A percentile compares a stretch with the other conserved stretches of the same genome.
phyloP scores from a whole-genome alignment of 306 rosid species.

The Dryas alaskensis region DNA sequence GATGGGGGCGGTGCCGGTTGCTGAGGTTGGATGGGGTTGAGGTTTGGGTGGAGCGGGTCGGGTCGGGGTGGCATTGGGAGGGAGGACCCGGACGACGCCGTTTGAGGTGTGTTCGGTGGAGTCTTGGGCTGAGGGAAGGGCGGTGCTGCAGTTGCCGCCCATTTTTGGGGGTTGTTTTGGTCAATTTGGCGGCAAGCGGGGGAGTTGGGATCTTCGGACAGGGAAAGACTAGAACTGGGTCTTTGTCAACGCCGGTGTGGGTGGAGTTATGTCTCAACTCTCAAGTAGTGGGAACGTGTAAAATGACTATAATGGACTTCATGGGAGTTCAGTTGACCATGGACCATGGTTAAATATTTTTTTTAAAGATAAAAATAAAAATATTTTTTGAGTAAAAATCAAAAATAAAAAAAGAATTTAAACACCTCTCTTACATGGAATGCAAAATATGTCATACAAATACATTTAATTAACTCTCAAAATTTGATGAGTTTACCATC shows the following conservation, averaged over 20 bases:
- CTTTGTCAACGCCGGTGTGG: neutral
- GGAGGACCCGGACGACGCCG: conserved; percentile 43
- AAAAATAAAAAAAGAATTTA: too few relatives aligned
- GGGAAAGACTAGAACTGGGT: neutral
- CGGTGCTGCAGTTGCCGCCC: conserved; percentile 62
- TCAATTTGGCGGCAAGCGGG: conserved; percentile 23
- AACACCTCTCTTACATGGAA: too few relatives aligned
- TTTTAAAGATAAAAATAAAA: neutral
- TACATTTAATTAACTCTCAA: too few relatives aligned
- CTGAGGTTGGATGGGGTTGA: neutral
- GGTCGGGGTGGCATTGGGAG: conserved; percentile 48
- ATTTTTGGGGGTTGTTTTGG: conserved; percentile 10
- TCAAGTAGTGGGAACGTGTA: neutral
- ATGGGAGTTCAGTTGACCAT: neutral
- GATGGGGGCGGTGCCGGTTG: conserved; percentile 5
- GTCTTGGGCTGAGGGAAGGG: conserved; percentile 26
- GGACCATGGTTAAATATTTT: neutral
- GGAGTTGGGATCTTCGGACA: neutral
- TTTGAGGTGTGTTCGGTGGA: conserved; percentile 19
- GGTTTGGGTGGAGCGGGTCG: conserved; percentile 21
- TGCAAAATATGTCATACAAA: too few relatives aligned
- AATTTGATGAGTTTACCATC: too few relatives aligned
- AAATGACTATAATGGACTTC: neutral
- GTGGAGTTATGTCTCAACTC: neutral
- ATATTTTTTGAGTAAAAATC: too few relatives aligned